A percentile compares a stretch with the other conserved stretches of the same genome.
These are phyloP conservation scores for Begonia peltatifolia DNA, from an alignment of 306 rosid genomes.

Conservation along the genomic window DNA sequence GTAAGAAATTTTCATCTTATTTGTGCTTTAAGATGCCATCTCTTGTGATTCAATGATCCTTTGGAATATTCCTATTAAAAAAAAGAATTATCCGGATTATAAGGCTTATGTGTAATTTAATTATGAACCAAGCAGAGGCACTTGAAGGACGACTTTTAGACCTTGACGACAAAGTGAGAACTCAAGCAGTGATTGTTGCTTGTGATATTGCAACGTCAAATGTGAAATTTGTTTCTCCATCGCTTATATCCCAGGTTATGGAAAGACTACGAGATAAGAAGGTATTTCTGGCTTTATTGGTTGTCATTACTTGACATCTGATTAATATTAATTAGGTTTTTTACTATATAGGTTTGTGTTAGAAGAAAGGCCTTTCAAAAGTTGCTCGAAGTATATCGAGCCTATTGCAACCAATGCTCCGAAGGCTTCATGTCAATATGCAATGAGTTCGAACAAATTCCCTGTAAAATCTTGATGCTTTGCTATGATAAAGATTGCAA, in stretches of 20 bases:
- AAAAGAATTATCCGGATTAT: no score
- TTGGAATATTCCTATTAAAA: no score
- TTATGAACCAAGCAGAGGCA: conserved; percentile 44
- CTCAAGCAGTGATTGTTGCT: conserved; percentile 58
- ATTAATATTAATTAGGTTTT: conserved; percentile 1
- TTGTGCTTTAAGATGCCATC: no score
- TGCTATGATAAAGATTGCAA: conserved; percentile 82
- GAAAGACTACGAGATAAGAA: conserved; percentile 85
- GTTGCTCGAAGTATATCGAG: conserved; percentile 55
- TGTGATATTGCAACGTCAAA: conserved; percentile 75
- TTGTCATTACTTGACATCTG: neutral
- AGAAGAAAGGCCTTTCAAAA: conserved; percentile 67
- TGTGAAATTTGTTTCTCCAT: conserved; percentile 36
- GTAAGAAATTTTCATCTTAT: conserved; percentile 28
- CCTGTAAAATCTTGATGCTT: conserved; percentile 78
- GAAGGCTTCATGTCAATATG: conserved; percentile 40
- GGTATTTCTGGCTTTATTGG: conserved; percentile 31
- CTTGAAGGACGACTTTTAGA: conserved; percentile 62
- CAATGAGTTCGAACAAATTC: conserved; percentile 62
- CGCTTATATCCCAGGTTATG: conserved; percentile 42
- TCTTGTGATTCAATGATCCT: no score
- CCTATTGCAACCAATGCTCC: conserved; percentile 64
- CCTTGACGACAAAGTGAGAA: conserved; percentile 82
- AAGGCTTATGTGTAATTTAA: neutral
- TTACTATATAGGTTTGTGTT: conserved; percentile 47